Conservation (phyloP, 495 filamentous ascomycete species). For the Staphylotrichum longicolle region DNA sequence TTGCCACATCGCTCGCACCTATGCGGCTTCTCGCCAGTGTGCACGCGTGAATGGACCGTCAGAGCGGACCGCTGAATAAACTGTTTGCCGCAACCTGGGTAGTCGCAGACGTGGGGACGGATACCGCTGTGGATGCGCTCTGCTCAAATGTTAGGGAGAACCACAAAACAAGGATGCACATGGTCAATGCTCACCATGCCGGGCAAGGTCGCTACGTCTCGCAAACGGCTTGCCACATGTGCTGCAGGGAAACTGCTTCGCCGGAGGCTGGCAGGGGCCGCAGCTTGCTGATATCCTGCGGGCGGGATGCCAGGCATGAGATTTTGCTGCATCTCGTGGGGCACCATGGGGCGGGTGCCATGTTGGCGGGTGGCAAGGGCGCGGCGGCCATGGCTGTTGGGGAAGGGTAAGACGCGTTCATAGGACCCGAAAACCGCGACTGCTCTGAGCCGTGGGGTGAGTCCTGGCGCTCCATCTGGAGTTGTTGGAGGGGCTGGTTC, state of each 20-base stretch:
- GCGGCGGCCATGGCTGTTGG: constrained; percentile 37
- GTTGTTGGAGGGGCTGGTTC: constrained; percentile 19
- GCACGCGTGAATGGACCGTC: constrained; percentile 91
- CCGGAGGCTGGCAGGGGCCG: constrained; percentile 8
- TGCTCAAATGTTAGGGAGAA: constrained; percentile 41
- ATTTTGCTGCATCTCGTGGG: constrained; percentile 51
- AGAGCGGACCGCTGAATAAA: constrained; percentile 98
- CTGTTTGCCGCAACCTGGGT: constrained; percentile 84
- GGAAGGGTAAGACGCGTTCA: constrained; percentile 38
- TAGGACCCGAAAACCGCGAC: constrained; percentile 34
- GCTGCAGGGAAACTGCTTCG: constrained; percentile 85
- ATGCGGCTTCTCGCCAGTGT: constrained; percentile 97
- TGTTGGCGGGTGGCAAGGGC: constrained; percentile 39
- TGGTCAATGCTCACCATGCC: constrained; percentile 66
- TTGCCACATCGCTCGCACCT: constrained; percentile 97
- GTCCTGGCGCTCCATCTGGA: constrained; percentile 61
- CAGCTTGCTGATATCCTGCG: constrained; percentile 34
- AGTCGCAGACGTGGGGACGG: constrained; percentile 89
- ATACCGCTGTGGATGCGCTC: constrained; percentile 94
- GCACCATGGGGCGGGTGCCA: constrained; percentile 48
- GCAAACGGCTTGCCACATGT: constrained; percentile 92
- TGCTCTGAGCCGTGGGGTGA: constrained; percentile 69
- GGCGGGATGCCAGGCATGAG: constrained; percentile 37
- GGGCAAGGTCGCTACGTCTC: constrained; percentile 86
- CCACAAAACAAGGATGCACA: constrained; percentile 30